Evolutionary conservation across 805 yeast genomes (phyloP).

Genomic region (Starmerella kuoi): DNA sequence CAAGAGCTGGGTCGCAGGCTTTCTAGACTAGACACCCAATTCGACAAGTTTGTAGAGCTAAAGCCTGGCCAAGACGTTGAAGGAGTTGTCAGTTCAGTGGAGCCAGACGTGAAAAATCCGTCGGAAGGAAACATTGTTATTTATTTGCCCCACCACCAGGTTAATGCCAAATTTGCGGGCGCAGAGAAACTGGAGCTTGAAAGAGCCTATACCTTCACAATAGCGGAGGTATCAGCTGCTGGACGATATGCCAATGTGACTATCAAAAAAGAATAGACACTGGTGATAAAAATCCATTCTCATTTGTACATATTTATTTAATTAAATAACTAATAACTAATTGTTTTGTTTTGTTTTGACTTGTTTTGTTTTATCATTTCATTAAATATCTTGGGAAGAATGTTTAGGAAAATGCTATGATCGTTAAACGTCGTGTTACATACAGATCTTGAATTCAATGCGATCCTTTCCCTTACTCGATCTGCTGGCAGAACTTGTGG

Average conservation of each 20-base stretch:
- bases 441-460: no score
- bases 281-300: no score
- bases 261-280: background rate
- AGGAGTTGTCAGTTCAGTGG: background rate
- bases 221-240: background rate
- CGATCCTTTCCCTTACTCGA: no score
- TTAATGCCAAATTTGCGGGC: background rate
- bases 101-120: background rate
- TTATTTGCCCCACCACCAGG: background rate
- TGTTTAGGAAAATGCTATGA: no score
- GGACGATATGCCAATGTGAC: background rate
- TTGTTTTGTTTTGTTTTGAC: no score
- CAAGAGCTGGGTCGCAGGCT: background rate
- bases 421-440: no score
- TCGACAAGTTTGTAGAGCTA: background rate
- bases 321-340: no score
- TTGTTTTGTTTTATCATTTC: no score
- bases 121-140: background rate
- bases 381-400: no score
- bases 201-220: background rate
- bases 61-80: background rate
- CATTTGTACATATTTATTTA: no score
- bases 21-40: background rate
- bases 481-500: conserved; percentile 32
- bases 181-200: background rate